Percentiles rank a stretch among this genome's conserved stretches.
phyloP scores from a whole-genome alignment of 176 grass and related monocot species.

The Ananas comosus region DNA sequence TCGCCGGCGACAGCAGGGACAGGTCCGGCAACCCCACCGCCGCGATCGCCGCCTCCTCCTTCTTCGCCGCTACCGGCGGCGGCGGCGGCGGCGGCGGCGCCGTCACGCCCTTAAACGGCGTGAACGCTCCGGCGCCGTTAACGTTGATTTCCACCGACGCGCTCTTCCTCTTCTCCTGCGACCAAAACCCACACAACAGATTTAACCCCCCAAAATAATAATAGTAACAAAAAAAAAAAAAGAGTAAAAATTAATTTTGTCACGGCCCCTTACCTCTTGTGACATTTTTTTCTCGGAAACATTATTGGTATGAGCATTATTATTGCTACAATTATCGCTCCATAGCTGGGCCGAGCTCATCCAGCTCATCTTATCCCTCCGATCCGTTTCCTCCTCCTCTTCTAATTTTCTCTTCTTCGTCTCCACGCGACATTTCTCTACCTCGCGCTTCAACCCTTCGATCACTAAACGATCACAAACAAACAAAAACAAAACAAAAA shows the following conservation, averaged over 20 bases:
- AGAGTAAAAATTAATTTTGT: neutral
- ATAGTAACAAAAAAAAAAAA: slow-evolving; percentile 2
- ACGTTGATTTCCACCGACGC: slow-evolving; percentile 24
- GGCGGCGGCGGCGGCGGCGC: slow-evolving; percentile 3
- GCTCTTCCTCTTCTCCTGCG: slow-evolving; percentile 26
- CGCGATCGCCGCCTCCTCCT: slow-evolving; percentile 21
- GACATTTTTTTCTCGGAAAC: slow-evolving; percentile 14
- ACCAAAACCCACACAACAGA: neutral
- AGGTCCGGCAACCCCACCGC: slow-evolving; percentile 8
- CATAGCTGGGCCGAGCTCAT: slow-evolving; percentile 95
- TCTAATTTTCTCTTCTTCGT: slow-evolving; percentile 23
- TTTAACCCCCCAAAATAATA: neutral
- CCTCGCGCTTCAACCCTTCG: slow-evolving; percentile 59
- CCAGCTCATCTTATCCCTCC: slow-evolving; percentile 71
- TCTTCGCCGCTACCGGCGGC: slow-evolving; percentile 6
- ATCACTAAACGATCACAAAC: slow-evolving; percentile 33
- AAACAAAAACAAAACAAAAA: neutral
- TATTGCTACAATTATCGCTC: slow-evolving; percentile 36
- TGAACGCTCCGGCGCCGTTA: slow-evolving; percentile 8
- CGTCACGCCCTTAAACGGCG: slow-evolving; percentile 26
- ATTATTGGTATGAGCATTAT: slow-evolving; percentile 13
- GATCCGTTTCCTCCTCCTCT: slow-evolving; percentile 34
- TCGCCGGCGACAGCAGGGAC: slow-evolving; percentile 12
- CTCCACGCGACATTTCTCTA: slow-evolving; percentile 30
- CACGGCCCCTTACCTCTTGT: slow-evolving; percentile 26